Evolutionary conservation across 331 rosid species (phyloP).

Genomic region (Arachis monticola): DNA sequence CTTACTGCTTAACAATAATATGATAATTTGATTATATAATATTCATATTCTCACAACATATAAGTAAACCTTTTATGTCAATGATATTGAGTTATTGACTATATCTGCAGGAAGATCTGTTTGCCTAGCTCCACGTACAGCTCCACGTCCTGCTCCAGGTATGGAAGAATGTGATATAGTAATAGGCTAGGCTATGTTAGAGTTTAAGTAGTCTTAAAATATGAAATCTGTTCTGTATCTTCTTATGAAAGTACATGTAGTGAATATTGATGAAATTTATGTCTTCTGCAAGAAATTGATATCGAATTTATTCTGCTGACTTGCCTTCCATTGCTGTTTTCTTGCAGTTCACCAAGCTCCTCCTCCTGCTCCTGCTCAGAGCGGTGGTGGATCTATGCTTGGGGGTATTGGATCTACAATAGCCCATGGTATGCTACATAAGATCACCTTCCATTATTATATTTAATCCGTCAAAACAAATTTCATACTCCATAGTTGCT

Average conservation of each 20-base stretch:
- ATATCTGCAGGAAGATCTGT: constrained; percentile 56
- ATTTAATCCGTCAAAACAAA: no score
- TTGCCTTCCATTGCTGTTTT: background rate
- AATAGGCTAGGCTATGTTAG: background rate
- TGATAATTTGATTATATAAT: no score
- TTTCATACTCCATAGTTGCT: background rate
- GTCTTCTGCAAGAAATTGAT: background rate
- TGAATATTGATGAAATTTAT: background rate
- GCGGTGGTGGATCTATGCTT: constrained; percentile 59
- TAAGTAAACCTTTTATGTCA: background rate
- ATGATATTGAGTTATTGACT: background rate
- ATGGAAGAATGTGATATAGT: background rate
- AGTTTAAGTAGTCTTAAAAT: background rate
- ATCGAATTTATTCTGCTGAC: background rate
- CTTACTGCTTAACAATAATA: no score
- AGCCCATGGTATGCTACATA: constrained; percentile 55
- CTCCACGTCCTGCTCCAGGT: constrained; percentile 58
- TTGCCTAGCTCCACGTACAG: constrained; percentile 52
- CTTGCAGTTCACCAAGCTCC: constrained; percentile 60
- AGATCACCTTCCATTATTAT: background rate
- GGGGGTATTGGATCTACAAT: constrained; percentile 66
- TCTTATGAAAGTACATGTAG: background rate
- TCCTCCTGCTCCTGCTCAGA: constrained; percentile 62
- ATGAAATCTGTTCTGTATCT: background rate
- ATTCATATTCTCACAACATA: no score